phyloP scores from a whole-genome alignment of 2,329 filamentous ascomycete genomes.

The Rosellinia necatrix region DNA sequence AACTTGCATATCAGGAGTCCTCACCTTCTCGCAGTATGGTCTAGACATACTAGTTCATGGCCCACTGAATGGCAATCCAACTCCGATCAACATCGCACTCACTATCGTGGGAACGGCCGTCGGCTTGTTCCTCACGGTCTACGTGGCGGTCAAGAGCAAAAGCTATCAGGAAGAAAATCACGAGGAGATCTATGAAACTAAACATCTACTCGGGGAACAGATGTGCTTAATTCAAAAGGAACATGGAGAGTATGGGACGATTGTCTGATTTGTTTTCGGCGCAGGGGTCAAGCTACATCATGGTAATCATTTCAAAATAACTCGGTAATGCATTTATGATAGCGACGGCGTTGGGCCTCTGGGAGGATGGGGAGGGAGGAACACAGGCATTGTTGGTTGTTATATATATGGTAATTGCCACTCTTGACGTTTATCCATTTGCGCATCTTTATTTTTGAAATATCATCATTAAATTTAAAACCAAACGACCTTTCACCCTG shows the following conservation, averaged over 20 bases:
- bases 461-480: no score
- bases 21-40: slow-evolving; percentile 72
- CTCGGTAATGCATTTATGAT: slow-evolving; percentile 5
- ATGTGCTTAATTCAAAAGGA: slow-evolving; percentile 18
- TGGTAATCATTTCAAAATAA: neutral
- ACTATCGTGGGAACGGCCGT: slow-evolving; percentile 58
- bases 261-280: slow-evolving; percentile 13
- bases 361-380: neutral
- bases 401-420: no score
- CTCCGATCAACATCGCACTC: slow-evolving; percentile 66
- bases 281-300: neutral
- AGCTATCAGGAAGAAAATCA: slow-evolving; percentile 28
- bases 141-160: slow-evolving; percentile 34
- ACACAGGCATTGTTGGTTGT: no score
- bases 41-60: slow-evolving; percentile 71
- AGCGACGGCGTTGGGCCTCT: slow-evolving; percentile 10
- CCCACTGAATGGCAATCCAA: slow-evolving; percentile 63
- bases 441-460: no score
- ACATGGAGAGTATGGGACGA: slow-evolving; percentile 22
- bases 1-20: slow-evolving; percentile 72
- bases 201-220: slow-evolving; percentile 7
- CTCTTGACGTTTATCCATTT: no score
- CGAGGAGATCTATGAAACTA: slow-evolving; percentile 15
- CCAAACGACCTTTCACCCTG: no score
- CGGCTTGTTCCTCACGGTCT: slow-evolving; percentile 48